These are phyloP conservation scores for Agaricales sp. DNA, from an alignment of 1,284 basidiomycete genomes.

Conservation along the genomic window DNA sequence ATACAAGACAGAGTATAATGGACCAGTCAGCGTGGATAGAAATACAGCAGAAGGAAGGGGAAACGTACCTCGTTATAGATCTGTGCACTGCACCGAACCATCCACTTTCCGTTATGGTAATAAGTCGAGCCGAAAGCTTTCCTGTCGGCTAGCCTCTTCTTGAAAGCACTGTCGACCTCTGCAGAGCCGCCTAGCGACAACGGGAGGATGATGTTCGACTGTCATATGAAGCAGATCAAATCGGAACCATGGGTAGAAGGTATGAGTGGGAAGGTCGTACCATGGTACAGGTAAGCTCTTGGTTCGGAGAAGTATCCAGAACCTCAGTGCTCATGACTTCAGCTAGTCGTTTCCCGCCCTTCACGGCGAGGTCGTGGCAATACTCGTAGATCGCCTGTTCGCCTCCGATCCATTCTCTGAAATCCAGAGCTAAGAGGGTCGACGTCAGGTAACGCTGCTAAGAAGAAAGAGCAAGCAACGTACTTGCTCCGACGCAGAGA, in stretches of 20 bases:
- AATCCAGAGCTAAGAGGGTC: slow-evolving; percentile 49
- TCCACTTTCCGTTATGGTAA: slow-evolving; percentile 58
- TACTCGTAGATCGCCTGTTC: slow-evolving; percentile 73
- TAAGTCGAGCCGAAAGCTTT: slow-evolving; percentile 35
- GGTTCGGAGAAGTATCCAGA: slow-evolving; percentile 30
- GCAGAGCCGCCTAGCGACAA: too few species aligned
- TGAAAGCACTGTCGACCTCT: background rate
- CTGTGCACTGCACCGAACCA: slow-evolving; percentile 62
- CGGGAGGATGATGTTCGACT: too few species aligned
- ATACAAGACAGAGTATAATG: slow-evolving; percentile 2
- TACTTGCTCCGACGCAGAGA: background rate
- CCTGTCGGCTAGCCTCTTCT: slow-evolving; percentile 25
- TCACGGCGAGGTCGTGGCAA: slow-evolving; percentile 62
- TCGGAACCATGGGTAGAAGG: too few species aligned
- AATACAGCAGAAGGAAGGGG: slow-evolving; percentile 1
- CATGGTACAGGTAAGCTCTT: background rate
- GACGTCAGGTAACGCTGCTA: background rate
- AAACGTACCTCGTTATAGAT: slow-evolving; percentile 61
- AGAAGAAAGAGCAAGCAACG: background rate
- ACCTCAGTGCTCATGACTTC: slow-evolving; percentile 56
- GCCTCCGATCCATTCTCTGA: slow-evolving; percentile 75
- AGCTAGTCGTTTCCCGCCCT: slow-evolving; percentile 60
- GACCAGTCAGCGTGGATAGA: slow-evolving; percentile 2
- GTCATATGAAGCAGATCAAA: too few species aligned
- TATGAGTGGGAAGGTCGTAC: background rate